These are phyloP conservation scores for Sporothrix globosa DNA, from an alignment of 2,329 filamentous ascomycete species.

Conservation along the genomic window DNA sequence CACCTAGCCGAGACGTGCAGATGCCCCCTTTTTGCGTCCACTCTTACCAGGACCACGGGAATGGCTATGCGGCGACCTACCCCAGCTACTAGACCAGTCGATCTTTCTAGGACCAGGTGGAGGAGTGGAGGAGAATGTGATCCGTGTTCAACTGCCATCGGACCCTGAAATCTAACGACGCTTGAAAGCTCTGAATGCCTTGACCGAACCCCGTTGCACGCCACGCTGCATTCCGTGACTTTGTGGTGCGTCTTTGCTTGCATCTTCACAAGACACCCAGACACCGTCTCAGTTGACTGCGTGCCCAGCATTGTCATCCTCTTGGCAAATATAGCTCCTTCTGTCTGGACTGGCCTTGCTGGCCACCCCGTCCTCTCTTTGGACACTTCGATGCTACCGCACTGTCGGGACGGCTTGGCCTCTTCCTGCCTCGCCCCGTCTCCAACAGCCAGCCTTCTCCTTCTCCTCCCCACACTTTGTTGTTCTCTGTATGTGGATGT, in stretches of 20 bases:
- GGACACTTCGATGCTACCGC: slow-evolving; percentile 25
- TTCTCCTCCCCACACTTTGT: not conserved
- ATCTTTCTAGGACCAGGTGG: slow-evolving; percentile 10
- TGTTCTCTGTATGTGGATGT: not conserved
- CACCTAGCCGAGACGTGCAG: slow-evolving; percentile 18
- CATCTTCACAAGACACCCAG: not conserved
- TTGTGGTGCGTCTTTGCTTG: not conserved
- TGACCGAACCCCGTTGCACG: not conserved
- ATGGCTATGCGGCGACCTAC: slow-evolving; percentile 1
- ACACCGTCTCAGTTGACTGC: not conserved
- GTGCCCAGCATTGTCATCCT: not conserved
- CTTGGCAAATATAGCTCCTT: too few species aligned
- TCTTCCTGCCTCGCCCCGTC: not conserved
- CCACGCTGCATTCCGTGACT: not conserved
- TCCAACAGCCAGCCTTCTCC: slow-evolving; percentile 8
- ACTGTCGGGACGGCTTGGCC: slow-evolving; percentile 21
- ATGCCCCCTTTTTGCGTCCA: slow-evolving; percentile 16
- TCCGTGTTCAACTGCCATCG: not conserved
- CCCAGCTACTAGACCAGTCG: slow-evolving; percentile 6
- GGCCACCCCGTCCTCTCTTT: not conserved
- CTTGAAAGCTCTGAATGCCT: not conserved
- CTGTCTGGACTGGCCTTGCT: not conserved
- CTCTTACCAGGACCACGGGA: slow-evolving; percentile 1
- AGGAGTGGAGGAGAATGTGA: not conserved
- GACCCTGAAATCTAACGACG: not conserved